Percentiles rank a stretch among this genome's conserved stretches.
Evolutionary conservation across 495 filamentous ascomycete species (phyloP).

Genomic region (Immersiella caudata): DNA sequence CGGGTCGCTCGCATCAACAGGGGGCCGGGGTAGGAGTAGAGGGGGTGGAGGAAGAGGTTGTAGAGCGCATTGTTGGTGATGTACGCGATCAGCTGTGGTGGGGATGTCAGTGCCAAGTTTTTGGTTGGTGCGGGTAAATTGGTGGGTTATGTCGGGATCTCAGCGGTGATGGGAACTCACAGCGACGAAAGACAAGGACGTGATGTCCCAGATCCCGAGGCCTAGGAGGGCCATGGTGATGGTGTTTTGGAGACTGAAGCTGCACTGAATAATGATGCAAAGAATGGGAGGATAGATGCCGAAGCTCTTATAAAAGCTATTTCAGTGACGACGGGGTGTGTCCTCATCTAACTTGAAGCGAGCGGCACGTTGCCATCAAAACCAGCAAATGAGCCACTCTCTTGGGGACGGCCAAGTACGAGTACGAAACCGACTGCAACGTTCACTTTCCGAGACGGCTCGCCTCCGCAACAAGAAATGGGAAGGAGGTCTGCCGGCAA

Average conservation of each 20-base stretch:
- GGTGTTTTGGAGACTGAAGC: neutral
- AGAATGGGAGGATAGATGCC: neutral
- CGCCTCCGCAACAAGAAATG: neutral
- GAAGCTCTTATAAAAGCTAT: neutral
- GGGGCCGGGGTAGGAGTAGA: slow-evolving; percentile 55
- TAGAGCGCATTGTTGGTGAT: slow-evolving; percentile 36
- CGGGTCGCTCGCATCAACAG: slow-evolving; percentile 43
- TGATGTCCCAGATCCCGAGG: slow-evolving; percentile 1
- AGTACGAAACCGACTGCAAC: slow-evolving; percentile 23
- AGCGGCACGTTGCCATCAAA: neutral
- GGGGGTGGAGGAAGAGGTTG: slow-evolving; percentile 55
- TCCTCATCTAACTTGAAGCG: slow-evolving; percentile 10
- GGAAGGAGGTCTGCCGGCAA: neutral
- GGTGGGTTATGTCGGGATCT: neutral
- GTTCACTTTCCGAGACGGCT: neutral
- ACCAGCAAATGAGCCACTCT: neutral
- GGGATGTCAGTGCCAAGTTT: neutral
- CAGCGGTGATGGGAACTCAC: neutral
- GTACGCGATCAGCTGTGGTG: neutral
- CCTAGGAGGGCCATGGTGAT: slow-evolving; percentile 10
- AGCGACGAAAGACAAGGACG: neutral
- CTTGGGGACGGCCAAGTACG: slow-evolving; percentile 20
- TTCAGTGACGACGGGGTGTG: neutral
- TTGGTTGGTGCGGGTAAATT: neutral
- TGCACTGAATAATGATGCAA: neutral